Conservation (phyloP, 257 asterid species). For the Solanum etuberosum region DNA sequence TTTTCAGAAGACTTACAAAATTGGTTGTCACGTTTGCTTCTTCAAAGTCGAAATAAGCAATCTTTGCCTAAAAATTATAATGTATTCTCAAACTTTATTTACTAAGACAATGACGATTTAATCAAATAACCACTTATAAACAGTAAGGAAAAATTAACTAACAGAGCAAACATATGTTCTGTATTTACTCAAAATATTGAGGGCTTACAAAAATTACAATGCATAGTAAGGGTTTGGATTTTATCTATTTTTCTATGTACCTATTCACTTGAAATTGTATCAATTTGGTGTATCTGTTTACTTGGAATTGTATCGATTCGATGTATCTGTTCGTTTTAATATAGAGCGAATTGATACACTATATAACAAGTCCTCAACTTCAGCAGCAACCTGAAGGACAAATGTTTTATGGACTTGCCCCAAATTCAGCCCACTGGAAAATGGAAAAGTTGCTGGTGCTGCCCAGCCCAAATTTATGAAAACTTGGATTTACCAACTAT, state of each 20-base stretch:
- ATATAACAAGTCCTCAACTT: background rate
- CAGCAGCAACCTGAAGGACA: background rate
- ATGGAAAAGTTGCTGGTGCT: background rate
- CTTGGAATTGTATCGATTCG: too few relatives aligned
- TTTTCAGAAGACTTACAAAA: background rate
- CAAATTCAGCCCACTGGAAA: background rate
- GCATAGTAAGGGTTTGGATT: background rate
- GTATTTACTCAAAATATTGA: background rate
- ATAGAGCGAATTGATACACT: background rate
- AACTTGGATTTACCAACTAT: background rate
- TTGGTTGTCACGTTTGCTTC: background rate
- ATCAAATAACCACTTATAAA: background rate
- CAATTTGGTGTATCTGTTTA: background rate
- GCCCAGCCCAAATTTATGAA: background rate
- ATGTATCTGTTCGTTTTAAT: background rate
- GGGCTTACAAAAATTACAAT: background rate
- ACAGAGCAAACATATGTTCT: background rate
- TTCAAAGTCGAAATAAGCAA: too few relatives aligned
- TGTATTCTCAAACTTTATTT: background rate
- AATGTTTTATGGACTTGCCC: background rate
- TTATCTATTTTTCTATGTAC: background rate
- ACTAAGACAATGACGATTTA: background rate
- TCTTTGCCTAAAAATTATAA: background rate
- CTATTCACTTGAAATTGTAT: background rate
- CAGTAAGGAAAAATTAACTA: background rate